These are phyloP conservation scores for Hypoxylon sp. DNA, from an alignment of 2,329 filamentous ascomycete genomes.

Conservation along the genomic window DNA sequence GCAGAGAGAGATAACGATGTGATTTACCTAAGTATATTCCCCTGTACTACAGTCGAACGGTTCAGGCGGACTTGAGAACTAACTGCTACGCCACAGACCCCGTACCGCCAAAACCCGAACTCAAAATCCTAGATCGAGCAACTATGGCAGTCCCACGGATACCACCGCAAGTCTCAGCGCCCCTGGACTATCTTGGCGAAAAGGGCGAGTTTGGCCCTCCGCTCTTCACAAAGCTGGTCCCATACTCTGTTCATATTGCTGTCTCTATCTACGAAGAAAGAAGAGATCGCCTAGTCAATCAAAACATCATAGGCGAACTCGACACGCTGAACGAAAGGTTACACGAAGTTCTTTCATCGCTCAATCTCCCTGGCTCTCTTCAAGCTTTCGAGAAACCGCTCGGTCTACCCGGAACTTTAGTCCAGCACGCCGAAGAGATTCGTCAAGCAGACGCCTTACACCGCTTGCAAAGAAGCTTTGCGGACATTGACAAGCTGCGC, in stretches of 20 bases:
- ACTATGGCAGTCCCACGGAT: conserved; percentile 87
- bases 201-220: conserved; percentile 85
- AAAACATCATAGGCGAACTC: conserved; percentile 86
- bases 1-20: conserved; percentile 97
- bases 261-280: conserved; percentile 96
- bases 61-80: conserved; percentile 44
- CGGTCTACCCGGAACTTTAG: conserved; percentile 85
- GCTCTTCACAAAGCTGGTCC: conserved; percentile 91
- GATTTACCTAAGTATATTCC: conserved; percentile 82
- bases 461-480: conserved; percentile 82
- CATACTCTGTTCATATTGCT: conserved; percentile 94
- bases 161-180: conserved; percentile 85
- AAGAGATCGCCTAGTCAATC: conserved; percentile 90
- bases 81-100: conserved; percentile 65
- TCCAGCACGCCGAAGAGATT: conserved; percentile 94
- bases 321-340: conserved; percentile 85
- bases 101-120: conserved; percentile 89
- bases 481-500: conserved; percentile 92
- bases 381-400: conserved; percentile 96
- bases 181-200: conserved; percentile 84
- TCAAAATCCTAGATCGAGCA: conserved; percentile 87
- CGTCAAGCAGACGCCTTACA: conserved; percentile 89
- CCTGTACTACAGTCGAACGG: too few species aligned
- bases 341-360: conserved; percentile 82
- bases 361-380: conserved; percentile 91